These are phyloP conservation scores for Termitomyces sp. DNA, from an alignment of 768 basidiomycete genomes.

Conservation along the genomic window DNA sequence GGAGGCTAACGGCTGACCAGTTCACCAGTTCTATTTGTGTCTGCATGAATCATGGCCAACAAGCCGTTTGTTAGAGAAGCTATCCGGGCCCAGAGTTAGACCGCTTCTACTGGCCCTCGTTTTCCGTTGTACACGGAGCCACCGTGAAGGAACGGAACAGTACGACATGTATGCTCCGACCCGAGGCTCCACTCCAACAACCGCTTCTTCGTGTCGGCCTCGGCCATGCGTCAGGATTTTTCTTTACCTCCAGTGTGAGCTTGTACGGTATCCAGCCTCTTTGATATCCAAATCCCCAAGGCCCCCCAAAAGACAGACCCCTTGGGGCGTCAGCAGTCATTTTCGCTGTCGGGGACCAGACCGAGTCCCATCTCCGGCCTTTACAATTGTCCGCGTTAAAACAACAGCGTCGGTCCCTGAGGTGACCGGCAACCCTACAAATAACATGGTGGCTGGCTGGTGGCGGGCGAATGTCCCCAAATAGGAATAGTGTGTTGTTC, in stretches of 20 bases:
- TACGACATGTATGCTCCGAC: neutral
- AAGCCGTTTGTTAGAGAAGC: no score
- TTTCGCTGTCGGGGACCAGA: neutral
- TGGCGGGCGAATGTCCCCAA: neutral
- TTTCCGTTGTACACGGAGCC: neutral
- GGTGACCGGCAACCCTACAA: neutral
- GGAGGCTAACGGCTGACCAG: neutral
- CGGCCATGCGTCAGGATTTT: neutral
- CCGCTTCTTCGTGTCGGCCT: neutral
- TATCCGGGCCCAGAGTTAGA: neutral
- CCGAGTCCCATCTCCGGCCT: neutral
- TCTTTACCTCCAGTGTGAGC: neutral
- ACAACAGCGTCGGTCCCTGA: neutral
- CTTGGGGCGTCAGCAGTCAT: neutral
- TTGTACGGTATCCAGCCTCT: neutral
- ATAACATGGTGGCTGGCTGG: neutral
- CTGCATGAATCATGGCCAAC: no score
- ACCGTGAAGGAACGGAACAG: neutral
- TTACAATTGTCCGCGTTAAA: neutral
- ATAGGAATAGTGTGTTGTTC: neutral
- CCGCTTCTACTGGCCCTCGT: neutral
- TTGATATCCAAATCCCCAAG: no score
- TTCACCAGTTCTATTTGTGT: neutral
- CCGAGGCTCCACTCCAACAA: neutral
- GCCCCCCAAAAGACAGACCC: neutral